These are phyloP conservation scores for Pyrenophora tritici-repentis DNA, from an alignment of 2,329 filamentous ascomycete genomes.

Conservation along the genomic window DNA sequence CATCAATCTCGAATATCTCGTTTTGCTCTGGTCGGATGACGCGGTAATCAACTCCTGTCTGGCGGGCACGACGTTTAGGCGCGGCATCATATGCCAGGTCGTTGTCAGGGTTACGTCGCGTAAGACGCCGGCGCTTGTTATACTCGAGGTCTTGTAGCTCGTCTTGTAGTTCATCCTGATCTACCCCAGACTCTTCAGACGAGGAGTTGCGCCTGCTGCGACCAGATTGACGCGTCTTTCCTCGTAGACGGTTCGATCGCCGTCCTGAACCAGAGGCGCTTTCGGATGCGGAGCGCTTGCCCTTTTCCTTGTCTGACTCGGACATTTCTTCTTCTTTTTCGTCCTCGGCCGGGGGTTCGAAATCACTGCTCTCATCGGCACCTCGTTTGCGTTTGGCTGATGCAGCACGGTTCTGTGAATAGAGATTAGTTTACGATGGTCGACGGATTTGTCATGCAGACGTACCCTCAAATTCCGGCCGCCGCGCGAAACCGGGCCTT, in stretches of 20 bases:
- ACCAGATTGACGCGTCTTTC: slow-evolving; percentile 50
- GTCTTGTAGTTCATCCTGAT: slow-evolving; percentile 33
- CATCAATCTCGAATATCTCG: slow-evolving; percentile 76
- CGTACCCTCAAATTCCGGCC: slow-evolving; percentile 47
- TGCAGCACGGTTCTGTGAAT: slow-evolving; percentile 33
- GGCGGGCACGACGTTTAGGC: slow-evolving; percentile 67
- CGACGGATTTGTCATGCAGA: slow-evolving; percentile 2
- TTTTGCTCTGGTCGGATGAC: slow-evolving; percentile 76
- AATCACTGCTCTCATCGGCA: slow-evolving; percentile 65
- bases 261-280: slow-evolving; percentile 51
- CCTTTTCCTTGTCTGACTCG: slow-evolving; percentile 55
- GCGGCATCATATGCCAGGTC: slow-evolving; percentile 59
- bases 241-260: slow-evolving; percentile 58
- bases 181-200: slow-evolving; percentile 54
- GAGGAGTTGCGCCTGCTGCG: slow-evolving; percentile 55
- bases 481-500: slow-evolving; percentile 58
- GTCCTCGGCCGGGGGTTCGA: slow-evolving; percentile 63
- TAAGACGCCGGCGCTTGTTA: slow-evolving; percentile 49
- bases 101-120: slow-evolving; percentile 44
- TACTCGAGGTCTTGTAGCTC: slow-evolving; percentile 63
- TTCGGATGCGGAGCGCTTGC: slow-evolving; percentile 44
- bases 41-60: slow-evolving; percentile 76
- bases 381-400: slow-evolving; percentile 47
- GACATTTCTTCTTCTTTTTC: slow-evolving; percentile 61
- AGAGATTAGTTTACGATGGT: slow-evolving; percentile 22